Conservation (phyloP, 2,329 filamentous ascomycete species). For the Diaporthe aspalathi region DNA sequence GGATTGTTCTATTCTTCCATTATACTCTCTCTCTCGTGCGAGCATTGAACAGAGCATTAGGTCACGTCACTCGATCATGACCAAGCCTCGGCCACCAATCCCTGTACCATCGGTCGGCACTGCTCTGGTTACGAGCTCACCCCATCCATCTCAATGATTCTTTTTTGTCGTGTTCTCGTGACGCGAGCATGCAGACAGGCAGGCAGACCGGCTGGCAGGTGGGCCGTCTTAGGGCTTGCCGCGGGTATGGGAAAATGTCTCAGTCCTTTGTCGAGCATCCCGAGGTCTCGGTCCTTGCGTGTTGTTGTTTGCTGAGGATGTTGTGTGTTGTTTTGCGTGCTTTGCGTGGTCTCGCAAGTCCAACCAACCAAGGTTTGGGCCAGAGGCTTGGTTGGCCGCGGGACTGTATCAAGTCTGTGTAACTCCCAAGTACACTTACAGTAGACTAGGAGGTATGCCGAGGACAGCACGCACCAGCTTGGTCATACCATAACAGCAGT, state of each 20-base stretch:
- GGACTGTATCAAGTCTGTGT: no score
- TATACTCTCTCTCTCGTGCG: not conserved
- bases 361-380: conserved; percentile 9
- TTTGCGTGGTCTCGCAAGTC: conserved; percentile 7
- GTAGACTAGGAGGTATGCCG: not conserved
- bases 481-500: not conserved
- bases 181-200: not conserved
- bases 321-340: conserved; percentile 1
- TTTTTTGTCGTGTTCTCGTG: not conserved
- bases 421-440: no score
- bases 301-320: not conserved
- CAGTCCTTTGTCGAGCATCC: conserved; percentile 21
- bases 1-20: not conserved
- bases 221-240: not conserved
- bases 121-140: conserved; percentile 23
- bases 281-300: conserved; percentile 13
- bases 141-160: conserved; percentile 5
- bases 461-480: not conserved
- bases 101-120: not conserved
- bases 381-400: not conserved
- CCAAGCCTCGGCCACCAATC: conserved; percentile 13
- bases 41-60: no score
- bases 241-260: conserved; percentile 17
- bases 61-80: conserved; percentile 15
- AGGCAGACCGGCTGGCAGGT: not conserved